Percentiles rank a stretch among this genome's conserved stretches.
These are phyloP conservation scores for Taiwanofungus camphoratus DNA, from an alignment of 1,284 basidiomycete species.

Conservation along the genomic window DNA sequence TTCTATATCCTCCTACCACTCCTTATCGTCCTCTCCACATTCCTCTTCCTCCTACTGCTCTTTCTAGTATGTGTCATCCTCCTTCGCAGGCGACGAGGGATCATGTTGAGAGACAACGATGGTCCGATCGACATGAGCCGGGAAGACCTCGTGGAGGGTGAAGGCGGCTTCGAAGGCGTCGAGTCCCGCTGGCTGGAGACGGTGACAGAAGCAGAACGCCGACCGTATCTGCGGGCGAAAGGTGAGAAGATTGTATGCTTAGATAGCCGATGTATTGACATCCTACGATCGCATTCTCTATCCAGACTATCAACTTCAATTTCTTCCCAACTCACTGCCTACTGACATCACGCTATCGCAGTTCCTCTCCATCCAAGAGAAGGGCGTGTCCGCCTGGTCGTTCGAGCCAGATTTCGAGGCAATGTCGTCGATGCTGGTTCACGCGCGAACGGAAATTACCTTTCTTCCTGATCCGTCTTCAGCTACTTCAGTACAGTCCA, in stretches of 20 bases:
- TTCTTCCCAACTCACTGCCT: conserved; percentile 87
- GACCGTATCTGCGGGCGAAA: conserved; percentile 83
- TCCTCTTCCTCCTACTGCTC: conserved; percentile 87
- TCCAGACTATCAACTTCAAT: conserved; percentile 84
- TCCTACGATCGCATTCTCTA: conserved; percentile 8
- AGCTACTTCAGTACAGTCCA: conserved; percentile 90
- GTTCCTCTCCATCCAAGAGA: conserved; percentile 96
- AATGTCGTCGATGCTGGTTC: conserved; percentile 84
- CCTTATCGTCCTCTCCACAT: conserved; percentile 87
- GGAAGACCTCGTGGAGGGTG: conserved; percentile 84
- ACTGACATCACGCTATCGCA: conserved; percentile 96
- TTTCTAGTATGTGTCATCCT: conserved; percentile 87
- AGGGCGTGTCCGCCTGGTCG: conserved; percentile 95
- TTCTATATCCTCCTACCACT: conserved; percentile 85
- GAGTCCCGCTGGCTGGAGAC: conserved; percentile 93
- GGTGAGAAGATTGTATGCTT: conserved; percentile 44
- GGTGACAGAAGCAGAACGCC: conserved; percentile 60
- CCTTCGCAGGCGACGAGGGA: conserved; percentile 75
- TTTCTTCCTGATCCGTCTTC: conserved; percentile 93
- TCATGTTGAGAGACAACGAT: conserved; percentile 80
- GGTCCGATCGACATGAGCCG: conserved; percentile 92
- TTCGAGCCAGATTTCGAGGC: conserved; percentile 97
- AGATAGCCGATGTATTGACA: conserved; percentile 1
- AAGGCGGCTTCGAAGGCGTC: conserved; percentile 87
- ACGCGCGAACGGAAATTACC: conserved; percentile 91